Conservation (phyloP, 1,284 basidiomycete species). For the Sporisorium scitamineum region DNA sequence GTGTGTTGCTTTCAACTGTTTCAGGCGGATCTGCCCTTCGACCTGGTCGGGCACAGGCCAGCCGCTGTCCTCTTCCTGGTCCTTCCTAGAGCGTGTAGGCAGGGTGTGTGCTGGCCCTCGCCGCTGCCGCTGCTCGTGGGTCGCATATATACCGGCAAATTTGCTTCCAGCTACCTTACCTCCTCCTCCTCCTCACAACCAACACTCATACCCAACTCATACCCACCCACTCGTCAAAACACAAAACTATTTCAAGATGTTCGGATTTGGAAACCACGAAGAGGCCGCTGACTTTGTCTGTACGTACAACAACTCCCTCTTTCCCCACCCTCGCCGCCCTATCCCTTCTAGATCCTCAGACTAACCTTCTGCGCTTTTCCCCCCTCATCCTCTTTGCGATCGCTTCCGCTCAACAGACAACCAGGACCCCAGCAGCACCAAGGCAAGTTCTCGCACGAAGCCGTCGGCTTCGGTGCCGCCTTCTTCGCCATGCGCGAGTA, state of each 20-base stretch:
- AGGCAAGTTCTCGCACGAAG: slow-evolving; percentile 74
- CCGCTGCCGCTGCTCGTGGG: not conserved
- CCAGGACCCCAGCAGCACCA: slow-evolving; percentile 50
- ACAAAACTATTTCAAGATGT: slow-evolving; percentile 22
- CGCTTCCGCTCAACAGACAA: slow-evolving; percentile 28
- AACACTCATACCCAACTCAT: not conserved
- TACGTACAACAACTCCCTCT: slow-evolving; percentile 17
- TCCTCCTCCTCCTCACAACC: not conserved
- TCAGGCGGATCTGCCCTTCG: not conserved
- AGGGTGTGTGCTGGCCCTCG: not conserved
- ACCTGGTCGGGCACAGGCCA: not conserved
- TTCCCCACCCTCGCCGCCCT: too few relatives aligned
- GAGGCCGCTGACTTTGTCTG: slow-evolving; percentile 53
- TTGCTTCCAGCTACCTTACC: not conserved
- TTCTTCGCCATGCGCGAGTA: slow-evolving; percentile 75
- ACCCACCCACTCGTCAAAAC: not conserved
- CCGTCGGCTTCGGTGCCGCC: slow-evolving; percentile 73
- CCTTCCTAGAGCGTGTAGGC: not conserved
- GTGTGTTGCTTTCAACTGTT: not conserved
- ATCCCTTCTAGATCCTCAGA: not conserved
- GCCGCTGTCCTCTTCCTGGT: not conserved
- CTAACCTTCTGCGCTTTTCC: not conserved
- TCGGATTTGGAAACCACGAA: slow-evolving; percentile 53
- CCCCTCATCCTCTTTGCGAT: too few relatives aligned
- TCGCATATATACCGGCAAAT: slow-evolving; percentile 10